Conservation (phyloP, 495 filamentous ascomycete genomes). For the Tetracladium marchalianum region DNA sequence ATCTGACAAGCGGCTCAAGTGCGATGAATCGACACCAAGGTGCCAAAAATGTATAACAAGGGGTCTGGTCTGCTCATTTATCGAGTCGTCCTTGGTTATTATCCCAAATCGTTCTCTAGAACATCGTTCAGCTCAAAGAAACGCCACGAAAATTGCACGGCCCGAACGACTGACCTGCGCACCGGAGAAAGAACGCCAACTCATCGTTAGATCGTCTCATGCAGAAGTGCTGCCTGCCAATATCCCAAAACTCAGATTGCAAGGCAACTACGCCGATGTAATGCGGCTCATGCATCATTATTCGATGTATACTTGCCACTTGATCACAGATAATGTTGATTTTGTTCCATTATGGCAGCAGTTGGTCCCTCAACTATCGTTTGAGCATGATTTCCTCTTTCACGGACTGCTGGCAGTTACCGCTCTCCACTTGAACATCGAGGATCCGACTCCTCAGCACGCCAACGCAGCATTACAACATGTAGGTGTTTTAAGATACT, state of each 20-base stretch:
- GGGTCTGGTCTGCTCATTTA: background rate
- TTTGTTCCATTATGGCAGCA: background rate
- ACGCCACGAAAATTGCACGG: background rate
- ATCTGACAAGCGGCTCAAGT: background rate
- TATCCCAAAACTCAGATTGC: background rate
- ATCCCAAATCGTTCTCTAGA: background rate
- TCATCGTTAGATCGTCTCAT: background rate
- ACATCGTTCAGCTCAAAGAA: too few relatives aligned
- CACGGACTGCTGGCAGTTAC: conserved; percentile 2
- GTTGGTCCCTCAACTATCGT: background rate
- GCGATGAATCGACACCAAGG: conserved; percentile 1
- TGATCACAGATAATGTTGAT: background rate
- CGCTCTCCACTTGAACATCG: conserved; percentile 1
- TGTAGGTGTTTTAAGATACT: too few relatives aligned
- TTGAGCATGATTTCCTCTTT: conserved; percentile 3
- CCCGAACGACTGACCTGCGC: background rate
- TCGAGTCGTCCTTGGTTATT: background rate
- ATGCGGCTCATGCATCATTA: conserved; percentile 3
- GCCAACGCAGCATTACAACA: conserved; percentile 1
- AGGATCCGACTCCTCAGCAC: background rate
- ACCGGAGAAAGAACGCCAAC: background rate
- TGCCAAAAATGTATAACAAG: background rate
- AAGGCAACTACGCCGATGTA: background rate
- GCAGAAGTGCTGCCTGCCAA: background rate
- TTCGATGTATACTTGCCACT: background rate